Percentiles rank a stretch among this genome's conserved stretches.
Conservation (phyloP, 208 protist genomes). For the Zelonia costaricensis region DNA sequence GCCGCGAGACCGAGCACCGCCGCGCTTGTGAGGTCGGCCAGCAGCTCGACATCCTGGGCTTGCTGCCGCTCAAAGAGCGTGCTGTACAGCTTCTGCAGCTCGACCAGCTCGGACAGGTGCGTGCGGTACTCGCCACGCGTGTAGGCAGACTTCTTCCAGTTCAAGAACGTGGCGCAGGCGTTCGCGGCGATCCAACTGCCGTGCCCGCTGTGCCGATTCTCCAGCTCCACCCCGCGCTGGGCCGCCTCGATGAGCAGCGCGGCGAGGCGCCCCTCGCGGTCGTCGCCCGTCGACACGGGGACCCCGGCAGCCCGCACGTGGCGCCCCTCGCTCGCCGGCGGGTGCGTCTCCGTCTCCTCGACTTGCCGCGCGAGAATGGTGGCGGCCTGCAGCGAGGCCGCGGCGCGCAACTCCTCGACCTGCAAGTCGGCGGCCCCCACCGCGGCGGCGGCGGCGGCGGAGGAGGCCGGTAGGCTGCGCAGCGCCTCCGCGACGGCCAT, state of each 20-base stretch:
- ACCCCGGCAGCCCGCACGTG: not conserved
- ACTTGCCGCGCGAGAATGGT: conserved; percentile 22
- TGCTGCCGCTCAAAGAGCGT: conserved; percentile 9
- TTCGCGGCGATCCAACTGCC: conserved; percentile 65
- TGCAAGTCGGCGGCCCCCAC: conserved; percentile 4
- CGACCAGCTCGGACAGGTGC: conserved; percentile 22
- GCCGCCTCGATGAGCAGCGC: conserved; percentile 21
- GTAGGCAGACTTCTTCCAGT: conserved; percentile 39
- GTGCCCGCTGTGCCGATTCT: conserved; percentile 13
- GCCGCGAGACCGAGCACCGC: conserved; percentile 17
- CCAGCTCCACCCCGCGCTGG: conserved; percentile 11
- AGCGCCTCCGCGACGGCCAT: conserved; percentile 55
- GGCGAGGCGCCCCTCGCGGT: conserved; percentile 7
- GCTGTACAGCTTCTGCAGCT: conserved; percentile 22
- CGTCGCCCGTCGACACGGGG: not conserved
- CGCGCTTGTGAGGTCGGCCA: conserved; percentile 21
- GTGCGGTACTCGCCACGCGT: conserved; percentile 40
- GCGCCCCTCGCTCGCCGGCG: not conserved
- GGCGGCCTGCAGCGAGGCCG: conserved; percentile 28
- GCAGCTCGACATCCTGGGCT: conserved; percentile 20
- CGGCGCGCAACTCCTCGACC: conserved; percentile 25
- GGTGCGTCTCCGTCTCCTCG: conserved; percentile 22
- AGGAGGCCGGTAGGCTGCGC: conserved; percentile 29
- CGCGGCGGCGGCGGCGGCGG: no score
- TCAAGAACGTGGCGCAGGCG: conserved; percentile 61